Evolutionary conservation across 192 early-diverging fungal genomes (phyloP).

Genomic region (Gamsiella multidivaricata): DNA sequence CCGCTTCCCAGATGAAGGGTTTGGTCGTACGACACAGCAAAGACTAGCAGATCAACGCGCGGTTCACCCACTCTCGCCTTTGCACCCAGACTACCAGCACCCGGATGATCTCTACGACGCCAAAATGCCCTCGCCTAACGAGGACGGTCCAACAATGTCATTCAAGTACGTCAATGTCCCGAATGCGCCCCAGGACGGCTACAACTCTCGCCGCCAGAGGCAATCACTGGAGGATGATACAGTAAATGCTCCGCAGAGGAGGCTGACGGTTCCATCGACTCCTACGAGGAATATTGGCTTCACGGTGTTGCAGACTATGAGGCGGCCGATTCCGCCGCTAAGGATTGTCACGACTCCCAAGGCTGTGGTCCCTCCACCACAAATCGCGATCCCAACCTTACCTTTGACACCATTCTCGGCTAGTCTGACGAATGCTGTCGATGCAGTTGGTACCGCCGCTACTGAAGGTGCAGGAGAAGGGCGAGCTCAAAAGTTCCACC

Average conservation of each 20-base stretch:
- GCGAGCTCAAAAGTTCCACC: too few relatives aligned
- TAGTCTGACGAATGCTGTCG: background rate
- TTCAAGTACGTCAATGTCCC: conserved; percentile 3
- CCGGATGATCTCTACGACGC: conserved; percentile 39
- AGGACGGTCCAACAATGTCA: background rate
- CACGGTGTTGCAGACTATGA: background rate
- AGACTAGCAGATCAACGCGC: conserved; percentile 2
- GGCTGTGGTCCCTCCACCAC: conserved; percentile 5
- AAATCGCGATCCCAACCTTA: conserved; percentile 9
- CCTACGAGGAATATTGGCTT: too few relatives aligned
- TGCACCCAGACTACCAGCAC: conserved; percentile 45
- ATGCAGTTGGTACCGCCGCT: background rate
- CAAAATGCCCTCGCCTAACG: conserved; percentile 21
- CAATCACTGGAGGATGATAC: background rate
- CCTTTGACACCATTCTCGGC: conserved; percentile 6
- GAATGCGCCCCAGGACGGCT: conserved; percentile 13
- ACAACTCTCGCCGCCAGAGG: conserved; percentile 18
- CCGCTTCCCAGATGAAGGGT: conserved; percentile 41
- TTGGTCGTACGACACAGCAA: background rate
- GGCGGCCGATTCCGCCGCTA: conserved; percentile 1
- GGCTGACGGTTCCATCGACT: background rate
- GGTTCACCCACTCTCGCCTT: conserved; percentile 41
- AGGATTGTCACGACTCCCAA: conserved; percentile 16
- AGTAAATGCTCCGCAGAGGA: background rate
- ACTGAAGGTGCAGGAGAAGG: background rate